These are phyloP conservation scores for Epichloe baconii DNA, from an alignment of 2,329 filamentous ascomycete genomes.

Conservation along the genomic window DNA sequence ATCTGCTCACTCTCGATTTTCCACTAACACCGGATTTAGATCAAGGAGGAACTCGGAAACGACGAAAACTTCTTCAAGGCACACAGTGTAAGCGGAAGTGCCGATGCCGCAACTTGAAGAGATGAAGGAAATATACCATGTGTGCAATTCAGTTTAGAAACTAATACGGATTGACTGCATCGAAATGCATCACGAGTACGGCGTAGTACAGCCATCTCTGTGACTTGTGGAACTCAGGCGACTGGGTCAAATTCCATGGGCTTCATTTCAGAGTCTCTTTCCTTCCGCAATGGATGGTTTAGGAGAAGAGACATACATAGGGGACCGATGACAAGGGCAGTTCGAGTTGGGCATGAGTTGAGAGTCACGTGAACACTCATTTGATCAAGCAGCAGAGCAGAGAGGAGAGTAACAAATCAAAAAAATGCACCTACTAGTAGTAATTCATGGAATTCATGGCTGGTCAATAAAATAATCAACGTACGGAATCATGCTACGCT, in stretches of 20 bases:
- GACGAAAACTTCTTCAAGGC: conserved; percentile 71
- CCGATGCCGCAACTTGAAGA: conserved; percentile 23
- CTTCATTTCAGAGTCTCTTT: neutral
- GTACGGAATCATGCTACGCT: too few species aligned
- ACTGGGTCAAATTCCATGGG: neutral
- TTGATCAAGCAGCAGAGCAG: neutral
- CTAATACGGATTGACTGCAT: neutral
- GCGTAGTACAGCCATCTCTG: neutral
- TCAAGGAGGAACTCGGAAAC: conserved; percentile 84
- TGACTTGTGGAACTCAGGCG: neutral
- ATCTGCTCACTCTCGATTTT: too few species aligned
- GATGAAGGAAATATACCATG: neutral
- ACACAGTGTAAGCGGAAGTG: conserved; percentile 44
- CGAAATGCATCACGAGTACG: neutral
- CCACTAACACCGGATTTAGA: conserved; percentile 33
- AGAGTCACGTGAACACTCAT: neutral
- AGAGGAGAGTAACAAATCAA: neutral
- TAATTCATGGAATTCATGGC: neutral
- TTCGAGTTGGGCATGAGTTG: neutral
- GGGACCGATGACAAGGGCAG: neutral
- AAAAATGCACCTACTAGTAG: neutral
- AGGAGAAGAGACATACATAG: neutral
- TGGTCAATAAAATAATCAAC: too few species aligned
- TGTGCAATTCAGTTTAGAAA: neutral
- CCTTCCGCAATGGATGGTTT: neutral